Base-by-base conservation (phyloP, 495 filamentous ascomycete species). In the Aspergillus haitiensis region DNA sequence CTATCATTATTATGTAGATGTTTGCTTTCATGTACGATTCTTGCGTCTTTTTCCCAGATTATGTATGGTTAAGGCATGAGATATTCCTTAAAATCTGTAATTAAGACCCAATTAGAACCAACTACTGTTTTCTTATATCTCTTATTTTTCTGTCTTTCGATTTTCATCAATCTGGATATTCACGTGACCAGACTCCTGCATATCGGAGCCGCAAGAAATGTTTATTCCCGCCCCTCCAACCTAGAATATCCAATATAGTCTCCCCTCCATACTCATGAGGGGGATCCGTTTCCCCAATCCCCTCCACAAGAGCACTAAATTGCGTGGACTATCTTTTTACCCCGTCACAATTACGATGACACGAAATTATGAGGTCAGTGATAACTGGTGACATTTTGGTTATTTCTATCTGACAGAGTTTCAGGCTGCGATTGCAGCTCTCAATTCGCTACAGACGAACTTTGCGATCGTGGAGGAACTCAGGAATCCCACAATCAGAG, bases 371-470 rank as follows among this genome's bases (percentile, higher is more conserved):
- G 73, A 72, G 65, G 75, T 77, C 71, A 58, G 74, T 54, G 8
- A 49, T 37, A 21, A 54, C 8, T 18, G 8, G 21, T 34, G 27
- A 4, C 44, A 37, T 39, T 12, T 12, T 35, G 21, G 21, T 27
- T 27, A 1, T 27, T 27, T 27, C 21, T 27, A 1, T 27, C 21
- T 27, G 3, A 27, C 21, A 27, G 21, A 27, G 21, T 27, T 40
- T 35, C 45, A 80, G 77, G 90, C 90, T 75, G 94, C 94, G 15
- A 84, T 98, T 59, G 78, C 87, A 55, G 83, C 90, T 31, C 86
- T 98, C 70, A 98, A 98, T 69, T 86, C 90, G 15, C 80, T 97
- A 36, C 94, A 98, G 68, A 90, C 89, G 15, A 96, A 96, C 58
- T 92, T 86, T 70, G 81, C 86, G 44, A 80, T 90, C 47, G 82